These are phyloP conservation scores for Kurtzmaniella natalensis DNA, from an alignment of 1,139 yeast species.

Conservation along the genomic window DNA sequence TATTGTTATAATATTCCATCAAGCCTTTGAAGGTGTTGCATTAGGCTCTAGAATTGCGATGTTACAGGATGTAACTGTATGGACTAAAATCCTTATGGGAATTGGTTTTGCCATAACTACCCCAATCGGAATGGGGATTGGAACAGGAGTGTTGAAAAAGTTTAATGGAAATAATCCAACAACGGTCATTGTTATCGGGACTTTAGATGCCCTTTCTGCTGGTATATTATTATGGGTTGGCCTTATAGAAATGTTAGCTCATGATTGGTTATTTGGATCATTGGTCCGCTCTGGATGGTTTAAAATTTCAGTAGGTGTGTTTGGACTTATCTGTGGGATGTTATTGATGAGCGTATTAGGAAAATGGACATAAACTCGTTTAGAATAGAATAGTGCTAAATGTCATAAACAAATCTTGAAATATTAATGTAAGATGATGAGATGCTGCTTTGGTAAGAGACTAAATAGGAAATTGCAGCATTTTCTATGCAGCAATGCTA, in stretches of 20 bases:
- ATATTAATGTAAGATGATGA: too few species aligned
- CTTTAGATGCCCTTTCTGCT: slow-evolving; percentile 31
- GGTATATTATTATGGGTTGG: slow-evolving; percentile 34
- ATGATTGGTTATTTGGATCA: slow-evolving; percentile 29
- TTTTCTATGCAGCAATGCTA: too few species aligned
- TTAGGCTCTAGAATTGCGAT: slow-evolving; percentile 17
- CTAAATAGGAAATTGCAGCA: too few species aligned
- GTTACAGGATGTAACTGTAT: slow-evolving; percentile 5
- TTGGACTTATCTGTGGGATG: slow-evolving; percentile 26
- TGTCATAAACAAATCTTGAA: too few species aligned
- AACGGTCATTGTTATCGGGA: slow-evolving; percentile 29
- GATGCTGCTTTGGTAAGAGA: too few species aligned
- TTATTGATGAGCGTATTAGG: slow-evolving; percentile 37
- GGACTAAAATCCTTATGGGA: slow-evolving; percentile 15
- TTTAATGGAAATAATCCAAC: slow-evolving; percentile 28
- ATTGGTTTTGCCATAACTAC: slow-evolving; percentile 17
- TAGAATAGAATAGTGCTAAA: too few species aligned
- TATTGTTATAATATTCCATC: slow-evolving; percentile 18
- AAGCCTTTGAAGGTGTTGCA: slow-evolving; percentile 17
- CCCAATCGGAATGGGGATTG: slow-evolving; percentile 27
- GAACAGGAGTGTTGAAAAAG: slow-evolving; percentile 20
- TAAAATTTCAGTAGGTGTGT: slow-evolving; percentile 18
- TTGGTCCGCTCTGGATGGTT: slow-evolving; percentile 18
- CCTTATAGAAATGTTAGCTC: slow-evolving; percentile 29
- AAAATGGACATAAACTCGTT: slow-evolving; percentile 34